These are phyloP conservation scores for Colletotrichum melonis DNA, from an alignment of 2,329 filamentous ascomycete species.

Conservation along the genomic window DNA sequence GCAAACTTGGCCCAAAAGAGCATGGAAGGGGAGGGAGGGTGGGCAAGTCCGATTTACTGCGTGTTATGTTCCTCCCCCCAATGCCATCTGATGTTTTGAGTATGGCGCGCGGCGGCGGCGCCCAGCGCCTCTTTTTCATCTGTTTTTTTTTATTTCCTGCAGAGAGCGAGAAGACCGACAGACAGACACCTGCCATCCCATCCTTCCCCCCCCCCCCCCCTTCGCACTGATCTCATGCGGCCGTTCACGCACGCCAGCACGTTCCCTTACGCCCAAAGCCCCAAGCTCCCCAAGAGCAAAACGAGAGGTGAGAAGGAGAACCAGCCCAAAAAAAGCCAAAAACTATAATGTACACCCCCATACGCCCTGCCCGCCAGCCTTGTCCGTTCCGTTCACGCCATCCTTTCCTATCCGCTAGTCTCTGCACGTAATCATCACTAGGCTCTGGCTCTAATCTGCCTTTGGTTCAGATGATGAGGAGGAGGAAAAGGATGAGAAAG, in stretches of 20 bases:
- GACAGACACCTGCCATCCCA: not conserved
- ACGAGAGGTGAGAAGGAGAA: not conserved
- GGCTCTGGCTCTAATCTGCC: too few relatives aligned
- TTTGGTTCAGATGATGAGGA: too few relatives aligned
- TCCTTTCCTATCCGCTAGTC: not conserved
- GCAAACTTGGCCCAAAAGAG: not conserved
- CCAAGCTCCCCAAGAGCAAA: not conserved
- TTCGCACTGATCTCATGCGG: not conserved
- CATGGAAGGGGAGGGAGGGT: not conserved
- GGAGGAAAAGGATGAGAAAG: too few relatives aligned
- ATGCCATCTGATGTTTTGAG: slow-evolving; percentile 10
- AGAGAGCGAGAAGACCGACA: not conserved
- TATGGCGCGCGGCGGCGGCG: not conserved
- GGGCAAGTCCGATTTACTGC: not conserved
- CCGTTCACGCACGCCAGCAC: not conserved
- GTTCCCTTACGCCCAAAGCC: not conserved
- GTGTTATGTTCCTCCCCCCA: not conserved
- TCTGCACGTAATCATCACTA: not conserved
- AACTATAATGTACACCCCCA: not conserved
- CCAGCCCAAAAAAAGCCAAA: not conserved
- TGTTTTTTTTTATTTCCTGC: too few relatives aligned
- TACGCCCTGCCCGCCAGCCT: not conserved
- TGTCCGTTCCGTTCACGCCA: not conserved
- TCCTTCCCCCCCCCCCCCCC: not conserved
- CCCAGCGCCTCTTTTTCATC: not conserved